Base-by-base conservation (phyloP, 306 rosid genomes). In the Dalbergia oliveri region DNA sequence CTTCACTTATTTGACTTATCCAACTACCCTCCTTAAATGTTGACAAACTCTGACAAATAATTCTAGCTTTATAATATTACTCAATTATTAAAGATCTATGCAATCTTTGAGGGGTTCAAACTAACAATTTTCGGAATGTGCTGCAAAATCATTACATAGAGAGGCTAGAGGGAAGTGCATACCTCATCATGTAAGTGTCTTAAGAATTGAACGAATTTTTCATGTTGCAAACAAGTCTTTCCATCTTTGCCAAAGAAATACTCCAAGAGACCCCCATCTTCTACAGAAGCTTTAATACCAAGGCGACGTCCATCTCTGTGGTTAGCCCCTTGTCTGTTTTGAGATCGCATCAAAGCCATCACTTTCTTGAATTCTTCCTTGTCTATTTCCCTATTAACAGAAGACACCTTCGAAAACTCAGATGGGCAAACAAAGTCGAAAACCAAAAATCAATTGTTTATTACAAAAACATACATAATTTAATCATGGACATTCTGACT, bases 221-320 rank as follows among this genome's bases (percentile, higher is more conserved):
- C 97, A 80, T 83, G 90, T 69, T 88, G 86, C 4, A 92, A 83
- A 65, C 85, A 69, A 14, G 7, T 5, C 1, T 58, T 84, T 82
- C 97, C 97, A 9, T 94, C 90, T 71, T 88, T 86, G 71, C 97
- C 97, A 19, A 92, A 92, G 57, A 94, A 90, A 64, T 92, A 69
- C 74, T 90, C 94, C 43, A 94, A 65, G 4, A 92, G 85, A 33
- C 94, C 93, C 8, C 93, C 93, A 57, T 92, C 84, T 80, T 89
- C 97, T 5, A 88, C 81, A 0, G 85, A 72, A 72, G 59, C 73
- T 75, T 84, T 93, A n/a, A 63, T 2, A 43, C 92, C 85, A 3
- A 77, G 87, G 33, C 86, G 85, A 11, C 82, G 76, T 35, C 91
- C 89, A 2, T 89, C 86, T 79, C 78, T 86, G 86, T 73, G 88